These are phyloP conservation scores for Juglanconis oblonga DNA, from an alignment of 2,329 filamentous ascomycete species.

Conservation along the genomic window DNA sequence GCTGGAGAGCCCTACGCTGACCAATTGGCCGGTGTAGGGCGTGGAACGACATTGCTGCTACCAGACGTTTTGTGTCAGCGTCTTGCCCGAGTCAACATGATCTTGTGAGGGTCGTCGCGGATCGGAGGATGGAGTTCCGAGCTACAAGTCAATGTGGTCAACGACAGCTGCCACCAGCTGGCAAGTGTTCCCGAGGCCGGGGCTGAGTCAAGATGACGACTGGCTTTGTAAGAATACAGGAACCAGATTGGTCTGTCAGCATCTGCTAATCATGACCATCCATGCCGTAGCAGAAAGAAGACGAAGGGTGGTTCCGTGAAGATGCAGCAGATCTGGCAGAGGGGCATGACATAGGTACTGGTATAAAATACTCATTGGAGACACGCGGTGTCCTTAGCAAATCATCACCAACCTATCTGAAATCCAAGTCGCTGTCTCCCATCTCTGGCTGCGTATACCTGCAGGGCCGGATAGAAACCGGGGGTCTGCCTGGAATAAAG, in stretches of 20 bases:
- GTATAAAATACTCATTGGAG: neutral
- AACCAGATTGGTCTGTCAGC: conserved; percentile 10
- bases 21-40: no score
- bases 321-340: neutral
- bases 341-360: neutral
- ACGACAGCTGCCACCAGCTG: neutral
- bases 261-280: conserved; percentile 19
- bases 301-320: neutral
- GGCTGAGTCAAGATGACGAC: neutral
- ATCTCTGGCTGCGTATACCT: conserved; percentile 27
- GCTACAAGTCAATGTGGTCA: neutral
- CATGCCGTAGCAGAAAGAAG: neutral
- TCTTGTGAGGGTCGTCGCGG: no score
- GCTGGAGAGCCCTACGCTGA: no score
- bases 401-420: conserved; percentile 21
- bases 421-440: conserved; percentile 14
- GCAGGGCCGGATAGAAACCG: no score
- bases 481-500: no score
- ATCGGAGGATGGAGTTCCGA: no score
- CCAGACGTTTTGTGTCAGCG: no score
- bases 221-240: neutral
- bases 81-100: no score
- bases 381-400: neutral
- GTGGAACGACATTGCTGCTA: no score
- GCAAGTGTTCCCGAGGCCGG: neutral